Evolutionary conservation across 2,329 filamentous ascomycete species (phyloP).

Genomic region (Xylariomycetidae sp.): DNA sequence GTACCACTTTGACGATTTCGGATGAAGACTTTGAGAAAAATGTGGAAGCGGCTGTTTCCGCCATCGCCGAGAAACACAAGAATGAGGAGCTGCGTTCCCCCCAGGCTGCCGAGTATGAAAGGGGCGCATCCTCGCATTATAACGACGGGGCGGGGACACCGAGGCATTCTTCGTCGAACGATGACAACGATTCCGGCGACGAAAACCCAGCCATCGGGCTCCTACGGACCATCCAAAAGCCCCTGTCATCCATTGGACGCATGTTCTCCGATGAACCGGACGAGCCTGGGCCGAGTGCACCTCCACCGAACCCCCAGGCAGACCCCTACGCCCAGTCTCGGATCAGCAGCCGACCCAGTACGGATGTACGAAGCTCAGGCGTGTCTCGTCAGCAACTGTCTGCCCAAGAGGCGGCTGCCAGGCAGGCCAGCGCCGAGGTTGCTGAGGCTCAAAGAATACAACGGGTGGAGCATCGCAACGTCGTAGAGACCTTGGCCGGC

Average conservation of each 20-base stretch:
- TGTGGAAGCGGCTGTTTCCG: conserved; percentile 93
- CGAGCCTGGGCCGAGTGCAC: conserved; percentile 34
- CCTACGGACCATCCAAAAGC: conserved; percentile 83
- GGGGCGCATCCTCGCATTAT: conserved; percentile 41
- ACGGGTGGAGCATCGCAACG: conserved; percentile 76
- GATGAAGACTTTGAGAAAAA: conserved; percentile 94
- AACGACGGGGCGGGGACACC: conserved; percentile 35
- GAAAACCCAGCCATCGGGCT: conserved; percentile 81
- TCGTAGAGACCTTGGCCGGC: conserved; percentile 87
- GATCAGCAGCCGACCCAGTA: conserved; percentile 26
- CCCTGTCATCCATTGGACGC: conserved; percentile 83
- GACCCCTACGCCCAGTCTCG: conserved; percentile 30
- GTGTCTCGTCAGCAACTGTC: conserved; percentile 44
- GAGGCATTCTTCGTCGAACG: conserved; percentile 49
- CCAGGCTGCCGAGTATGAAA: too few relatives aligned
- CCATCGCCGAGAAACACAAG: conserved; percentile 86
- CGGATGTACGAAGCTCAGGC: conserved; percentile 26
- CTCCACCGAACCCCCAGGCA: conserved; percentile 28
- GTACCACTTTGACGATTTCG: conserved; percentile 84
- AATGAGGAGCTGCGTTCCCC: conserved; percentile 33
- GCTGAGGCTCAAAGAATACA: conserved; percentile 83
- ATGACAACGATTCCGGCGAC: conserved; percentile 48
- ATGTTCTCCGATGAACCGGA: conserved; percentile 75
- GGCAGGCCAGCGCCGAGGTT: conserved; percentile 83
- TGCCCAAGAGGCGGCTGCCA: conserved; percentile 80